Evolutionary conservation across 768 basidiomycete genomes (phyloP).

Genomic region (Calocybe cyanea): DNA sequence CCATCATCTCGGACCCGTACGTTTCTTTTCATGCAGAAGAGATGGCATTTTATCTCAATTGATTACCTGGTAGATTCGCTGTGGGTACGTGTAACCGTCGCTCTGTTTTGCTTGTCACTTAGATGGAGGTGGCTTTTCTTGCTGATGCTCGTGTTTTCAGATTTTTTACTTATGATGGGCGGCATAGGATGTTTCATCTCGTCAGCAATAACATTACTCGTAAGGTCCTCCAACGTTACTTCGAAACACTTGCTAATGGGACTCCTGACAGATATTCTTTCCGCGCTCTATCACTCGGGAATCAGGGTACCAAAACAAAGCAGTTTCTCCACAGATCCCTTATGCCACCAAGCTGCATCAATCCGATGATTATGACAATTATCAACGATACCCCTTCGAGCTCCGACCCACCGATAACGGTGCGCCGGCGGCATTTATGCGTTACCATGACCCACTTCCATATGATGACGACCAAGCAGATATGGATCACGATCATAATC

Average conservation of each 20-base stretch:
- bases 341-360: constrained; percentile 22
- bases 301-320: constrained; percentile 53
- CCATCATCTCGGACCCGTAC: constrained; percentile 53
- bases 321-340: constrained; percentile 25
- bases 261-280: constrained; percentile 59
- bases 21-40: too few species aligned
- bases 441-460: too few species aligned
- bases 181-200: constrained; percentile 77
- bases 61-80: constrained; percentile 44
- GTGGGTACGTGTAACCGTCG: constrained; percentile 36
- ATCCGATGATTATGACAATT: background rate
- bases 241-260: background rate
- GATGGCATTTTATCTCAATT: too few species aligned
- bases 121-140: constrained; percentile 16
- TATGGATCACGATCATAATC: background rate
- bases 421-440: too few species aligned
- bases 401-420: too few species aligned
- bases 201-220: constrained; percentile 75
- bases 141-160: constrained; percentile 25
- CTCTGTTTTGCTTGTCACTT: background rate
- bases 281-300: constrained; percentile 68
- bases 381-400: background rate
- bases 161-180: constrained; percentile 68
- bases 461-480: background rate
- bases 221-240: constrained; percentile 30